A percentile compares a stretch with the other conserved stretches of the same genome.
These are phyloP conservation scores for Graphilbum fragrans DNA, from an alignment of 2,329 filamentous ascomycete genomes.

Conservation along the genomic window DNA sequence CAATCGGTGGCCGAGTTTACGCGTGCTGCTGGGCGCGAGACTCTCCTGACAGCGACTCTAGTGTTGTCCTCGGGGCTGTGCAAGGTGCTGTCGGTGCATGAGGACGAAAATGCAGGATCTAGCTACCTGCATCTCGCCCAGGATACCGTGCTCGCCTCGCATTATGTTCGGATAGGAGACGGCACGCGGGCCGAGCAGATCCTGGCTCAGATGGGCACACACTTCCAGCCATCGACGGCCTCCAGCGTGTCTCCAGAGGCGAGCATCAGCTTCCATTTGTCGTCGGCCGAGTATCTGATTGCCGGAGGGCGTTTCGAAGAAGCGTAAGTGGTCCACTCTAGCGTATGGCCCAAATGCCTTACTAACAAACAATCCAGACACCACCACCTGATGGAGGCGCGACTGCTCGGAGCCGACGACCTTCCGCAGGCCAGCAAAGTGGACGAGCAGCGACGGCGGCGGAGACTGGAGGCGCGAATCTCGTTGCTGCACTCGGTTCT, in stretches of 20 bases:
- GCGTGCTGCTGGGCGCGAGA: constrained; percentile 35
- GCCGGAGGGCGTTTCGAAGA: constrained; percentile 53
- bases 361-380: constrained; percentile 2
- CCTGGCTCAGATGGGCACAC: constrained; percentile 46
- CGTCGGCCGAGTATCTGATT: constrained; percentile 63
- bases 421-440: not conserved
- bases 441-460: not conserved
- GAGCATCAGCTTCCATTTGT: constrained; percentile 49
- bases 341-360: not conserved
- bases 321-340: constrained; percentile 29
- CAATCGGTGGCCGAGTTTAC: constrained; percentile 38
- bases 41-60: constrained; percentile 31
- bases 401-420: not conserved
- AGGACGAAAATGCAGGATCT: constrained; percentile 17
- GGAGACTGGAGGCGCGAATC: constrained; percentile 29
- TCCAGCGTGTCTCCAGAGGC: constrained; percentile 20
- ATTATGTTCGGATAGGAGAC: constrained; percentile 41
- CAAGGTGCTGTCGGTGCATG: constrained; percentile 18
- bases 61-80: constrained; percentile 33
- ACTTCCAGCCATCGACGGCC: constrained; percentile 17
- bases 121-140: constrained; percentile 23
- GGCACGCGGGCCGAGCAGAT: constrained; percentile 34
- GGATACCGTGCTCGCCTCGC: constrained; percentile 35
- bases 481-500: constrained; percentile 54
- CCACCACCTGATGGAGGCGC: constrained; percentile 6